A percentile compares a stretch with the other conserved stretches of the same genome.
These are phyloP conservation scores for Saccharomyces hybrid DNA, from an alignment of 1,139 yeast species.

Conservation along the genomic window DNA sequence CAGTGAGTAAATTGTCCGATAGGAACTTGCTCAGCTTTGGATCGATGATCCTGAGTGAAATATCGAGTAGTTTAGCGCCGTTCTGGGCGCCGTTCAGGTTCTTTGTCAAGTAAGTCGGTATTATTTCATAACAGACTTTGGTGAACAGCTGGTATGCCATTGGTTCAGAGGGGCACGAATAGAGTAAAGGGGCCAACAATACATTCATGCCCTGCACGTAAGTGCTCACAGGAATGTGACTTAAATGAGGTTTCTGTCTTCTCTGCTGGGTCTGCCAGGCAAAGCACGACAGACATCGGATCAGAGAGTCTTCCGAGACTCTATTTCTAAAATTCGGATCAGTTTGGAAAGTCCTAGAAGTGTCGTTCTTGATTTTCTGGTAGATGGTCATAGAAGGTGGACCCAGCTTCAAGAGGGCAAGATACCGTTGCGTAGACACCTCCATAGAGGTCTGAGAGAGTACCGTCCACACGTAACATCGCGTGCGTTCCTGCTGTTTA, in stretches of 20 bases:
- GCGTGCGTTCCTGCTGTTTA: slow-evolving; percentile 27
- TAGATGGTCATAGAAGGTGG: slow-evolving; percentile 44
- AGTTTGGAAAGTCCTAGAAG: slow-evolving; percentile 77
- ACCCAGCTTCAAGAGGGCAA: slow-evolving; percentile 49
- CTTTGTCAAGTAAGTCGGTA: slow-evolving; percentile 75
- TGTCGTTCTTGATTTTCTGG: slow-evolving; percentile 75
- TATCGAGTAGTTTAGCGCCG: slow-evolving; percentile 62
- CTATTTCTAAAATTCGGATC: slow-evolving; percentile 58
- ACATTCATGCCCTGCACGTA: slow-evolving; percentile 94
- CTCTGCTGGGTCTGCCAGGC: slow-evolving; percentile 44
- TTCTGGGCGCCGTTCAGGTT: slow-evolving; percentile 79
- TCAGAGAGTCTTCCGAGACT: slow-evolving; percentile 62
- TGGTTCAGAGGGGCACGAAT: slow-evolving; percentile 72
- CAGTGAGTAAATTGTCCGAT: slow-evolving; percentile 42
- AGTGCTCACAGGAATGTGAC: slow-evolving; percentile 28
- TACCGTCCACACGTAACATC: slow-evolving; percentile 79
- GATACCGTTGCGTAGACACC: slow-evolving; percentile 45
- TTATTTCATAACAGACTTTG: slow-evolving; percentile 36
- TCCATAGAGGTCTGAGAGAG: slow-evolving; percentile 58
- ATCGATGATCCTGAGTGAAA: slow-evolving; percentile 64
- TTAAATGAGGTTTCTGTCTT: not conserved
- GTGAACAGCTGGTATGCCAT: slow-evolving; percentile 69
- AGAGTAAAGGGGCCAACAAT: slow-evolving; percentile 76
- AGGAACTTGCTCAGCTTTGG: slow-evolving; percentile 59
- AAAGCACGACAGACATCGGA: slow-evolving; percentile 64